Conservation (phyloP, 805 yeast species). For the Metschnikowia drakensbergensis region DNA sequence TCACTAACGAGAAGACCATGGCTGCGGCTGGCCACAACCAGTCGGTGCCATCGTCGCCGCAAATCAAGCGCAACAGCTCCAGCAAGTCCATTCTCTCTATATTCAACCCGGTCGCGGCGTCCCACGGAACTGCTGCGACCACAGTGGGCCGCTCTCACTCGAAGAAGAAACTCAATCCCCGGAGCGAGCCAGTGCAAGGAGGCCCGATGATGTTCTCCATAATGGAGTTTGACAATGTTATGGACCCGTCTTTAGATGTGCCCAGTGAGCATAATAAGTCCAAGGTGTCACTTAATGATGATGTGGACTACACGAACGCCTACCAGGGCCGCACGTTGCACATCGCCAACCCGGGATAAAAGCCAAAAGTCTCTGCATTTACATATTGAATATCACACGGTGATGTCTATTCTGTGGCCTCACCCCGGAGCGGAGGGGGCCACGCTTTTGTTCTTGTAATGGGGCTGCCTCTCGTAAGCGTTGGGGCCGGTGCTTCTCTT, state of each 20-base stretch:
- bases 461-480: conserved; percentile 88
- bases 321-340: conserved; percentile 15
- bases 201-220: conserved; percentile 34
- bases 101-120: conserved; percentile 15
- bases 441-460: conserved; percentile 20
- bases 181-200: conserved; percentile 13
- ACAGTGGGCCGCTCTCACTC: conserved; percentile 28
- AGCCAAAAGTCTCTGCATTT: neutral
- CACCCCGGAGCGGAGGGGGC: conserved; percentile 6
- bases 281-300: conserved; percentile 16
- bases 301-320: conserved; percentile 17
- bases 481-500: conserved; percentile 50
- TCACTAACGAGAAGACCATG: conserved; percentile 19
- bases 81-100: conserved; percentile 32
- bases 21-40: conserved; percentile 5
- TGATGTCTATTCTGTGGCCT: neutral
- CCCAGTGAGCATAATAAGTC: conserved; percentile 15
- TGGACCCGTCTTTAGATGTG: conserved; percentile 17
- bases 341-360: conserved; percentile 17
- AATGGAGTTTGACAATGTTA: conserved; percentile 17
- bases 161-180: conserved; percentile 27
- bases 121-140: conserved; percentile 10
- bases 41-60: conserved; percentile 9
- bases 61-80: conserved; percentile 32
- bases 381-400: neutral